These are phyloP conservation scores for Ziziphus jujuba DNA, from an alignment of 306 rosid species.

Conservation along the genomic window DNA sequence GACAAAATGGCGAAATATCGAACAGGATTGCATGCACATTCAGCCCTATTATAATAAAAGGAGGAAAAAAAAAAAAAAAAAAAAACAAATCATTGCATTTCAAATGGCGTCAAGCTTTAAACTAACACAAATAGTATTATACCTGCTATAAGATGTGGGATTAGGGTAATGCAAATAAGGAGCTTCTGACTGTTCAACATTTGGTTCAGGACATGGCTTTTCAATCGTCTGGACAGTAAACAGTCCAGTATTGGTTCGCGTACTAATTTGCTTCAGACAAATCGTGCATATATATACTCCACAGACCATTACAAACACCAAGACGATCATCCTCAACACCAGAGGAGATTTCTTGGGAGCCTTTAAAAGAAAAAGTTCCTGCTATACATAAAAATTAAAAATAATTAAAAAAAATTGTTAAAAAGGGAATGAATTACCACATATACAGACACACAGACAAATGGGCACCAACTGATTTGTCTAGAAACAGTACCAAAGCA, in stretches of 20 bases:
- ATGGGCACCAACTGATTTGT: conserved; percentile 19
- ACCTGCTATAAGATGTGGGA: conserved; percentile 87
- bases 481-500: conserved; percentile 17
- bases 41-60: conserved; percentile 74
- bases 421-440: too few relatives aligned
- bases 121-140: conserved; percentile 21
- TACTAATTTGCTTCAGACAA: conserved; percentile 83
- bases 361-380: conserved; percentile 65
- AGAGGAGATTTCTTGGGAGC: conserved; percentile 73
- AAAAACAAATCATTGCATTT: conserved; percentile 28
- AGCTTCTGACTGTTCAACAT: conserved; percentile 65
- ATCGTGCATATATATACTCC: conserved; percentile 88
- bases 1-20: conserved; percentile 83
- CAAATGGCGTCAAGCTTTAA: conserved; percentile 23
- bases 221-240: conserved; percentile 50
- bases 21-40: conserved; percentile 86
- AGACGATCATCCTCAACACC: conserved; percentile 70
- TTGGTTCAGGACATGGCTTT: conserved; percentile 68
- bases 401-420: too few relatives aligned
- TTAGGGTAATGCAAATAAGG: conserved; percentile 82
- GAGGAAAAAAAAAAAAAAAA: too few relatives aligned
- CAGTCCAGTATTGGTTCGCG: conserved; percentile 44
- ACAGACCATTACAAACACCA: conserved; percentile 81
- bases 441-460: not conserved
- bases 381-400: conserved; percentile 36